These are phyloP conservation scores for Alectoria sarmentosa DNA, from an alignment of 495 filamentous ascomycete genomes.

Conservation along the genomic window DNA sequence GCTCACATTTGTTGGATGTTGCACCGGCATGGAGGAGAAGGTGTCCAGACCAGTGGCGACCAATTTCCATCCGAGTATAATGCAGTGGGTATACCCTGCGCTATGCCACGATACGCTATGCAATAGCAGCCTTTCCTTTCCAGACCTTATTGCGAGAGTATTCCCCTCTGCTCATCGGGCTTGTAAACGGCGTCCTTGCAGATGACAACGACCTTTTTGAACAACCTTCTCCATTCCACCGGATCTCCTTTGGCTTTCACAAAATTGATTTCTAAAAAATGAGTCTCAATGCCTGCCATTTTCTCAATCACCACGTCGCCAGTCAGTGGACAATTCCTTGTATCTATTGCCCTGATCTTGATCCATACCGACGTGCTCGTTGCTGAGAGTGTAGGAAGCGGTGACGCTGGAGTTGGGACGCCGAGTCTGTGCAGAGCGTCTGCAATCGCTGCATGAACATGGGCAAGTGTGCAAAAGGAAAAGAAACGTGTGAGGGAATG, in stretches of 20 bases:
- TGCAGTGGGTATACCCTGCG: constrained; percentile 3
- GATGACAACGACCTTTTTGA: constrained; percentile 81
- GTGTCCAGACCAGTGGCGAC: not conserved
- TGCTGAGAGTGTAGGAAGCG: constrained; percentile 26
- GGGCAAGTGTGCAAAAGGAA: constrained; percentile 67
- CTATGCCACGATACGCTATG: not conserved
- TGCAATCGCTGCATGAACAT: constrained; percentile 70
- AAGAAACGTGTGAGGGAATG: constrained; percentile 87
- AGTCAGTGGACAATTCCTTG: constrained; percentile 68
- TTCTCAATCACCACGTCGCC: constrained; percentile 79
- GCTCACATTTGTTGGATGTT: not conserved
- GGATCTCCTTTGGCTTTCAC: constrained; percentile 95
- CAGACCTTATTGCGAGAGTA: constrained; percentile 12
- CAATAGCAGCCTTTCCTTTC: not conserved
- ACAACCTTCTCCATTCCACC: constrained; percentile 93
- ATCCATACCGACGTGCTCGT: constrained; percentile 40
- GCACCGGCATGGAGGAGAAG: not conserved
- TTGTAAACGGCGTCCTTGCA: constrained; percentile 73
- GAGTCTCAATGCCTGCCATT: constrained; percentile 45
- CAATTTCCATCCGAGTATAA: not conserved
- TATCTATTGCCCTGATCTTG: constrained; percentile 69
- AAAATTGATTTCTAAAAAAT: constrained; percentile 80
- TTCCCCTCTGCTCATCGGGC: constrained; percentile 33
- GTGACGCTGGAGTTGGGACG: constrained; percentile 57
- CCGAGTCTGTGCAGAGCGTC: constrained; percentile 79